Evolutionary conservation across 495 filamentous ascomycete species (phyloP), one percentile per base, ranked within the genome.

Genomic region (Penicillium soppii): DNA sequence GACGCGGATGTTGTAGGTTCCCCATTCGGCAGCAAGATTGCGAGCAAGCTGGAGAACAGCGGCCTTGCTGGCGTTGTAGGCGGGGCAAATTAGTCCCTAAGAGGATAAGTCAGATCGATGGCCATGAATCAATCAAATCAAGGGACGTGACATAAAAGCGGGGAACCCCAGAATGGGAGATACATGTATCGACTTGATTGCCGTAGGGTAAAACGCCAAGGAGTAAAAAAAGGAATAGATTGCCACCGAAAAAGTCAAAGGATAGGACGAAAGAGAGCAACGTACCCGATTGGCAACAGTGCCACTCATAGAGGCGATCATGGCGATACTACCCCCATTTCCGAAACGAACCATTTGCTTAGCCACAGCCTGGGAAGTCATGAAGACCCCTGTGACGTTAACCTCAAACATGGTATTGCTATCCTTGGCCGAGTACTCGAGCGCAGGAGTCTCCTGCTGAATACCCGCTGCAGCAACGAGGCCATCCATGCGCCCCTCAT

Each of bases 21-120:
- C 92, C 92, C 92, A 92, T 67, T 95, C 90, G 23, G 82, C 67
- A 5, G 91, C 92, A n/a, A 97, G 79, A 68, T 91, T 92, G 59
- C 88, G 85, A 7, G 75, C 84, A 4, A 96, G 83, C 62, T 96
- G 91, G 67, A 95, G 61, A 5, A 96, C 89, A 10, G 81, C 91
- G 4, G 90, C 90, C 69, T 96, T 96, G 63, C 86, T 90, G 43
- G 91, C 86, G 62, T 96, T 96, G 74, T 96, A 96, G 29, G 88
- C 89, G 26, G 90, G 85, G 64, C 82, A 86, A 59, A 83, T 84
- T 27, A 84, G 77, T 43, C 85, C 83, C 85, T 89, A 48, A 27
- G 19, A 37, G 2, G 16, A 39, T 10, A 16, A 12, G 47, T 49
- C 27, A 49, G 47, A 40, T 41, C 19, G 10, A 15, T 40, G 35